Conservation (phyloP, 2,329 filamentous ascomycete genomes). For the Apiospora malaysiana region DNA sequence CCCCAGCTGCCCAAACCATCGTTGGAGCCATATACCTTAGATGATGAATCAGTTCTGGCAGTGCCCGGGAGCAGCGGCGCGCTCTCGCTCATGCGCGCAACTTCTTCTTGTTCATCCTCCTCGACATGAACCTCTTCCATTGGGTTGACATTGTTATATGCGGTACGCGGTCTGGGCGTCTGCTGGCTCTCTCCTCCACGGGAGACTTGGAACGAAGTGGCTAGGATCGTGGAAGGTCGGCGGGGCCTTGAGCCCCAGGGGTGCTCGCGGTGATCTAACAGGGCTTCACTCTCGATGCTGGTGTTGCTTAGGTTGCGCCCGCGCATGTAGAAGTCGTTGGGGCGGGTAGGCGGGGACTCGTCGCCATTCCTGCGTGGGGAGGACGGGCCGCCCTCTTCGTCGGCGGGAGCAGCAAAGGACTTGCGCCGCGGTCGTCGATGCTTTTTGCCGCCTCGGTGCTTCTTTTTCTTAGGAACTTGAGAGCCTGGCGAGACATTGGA, state of each 20-base stretch:
- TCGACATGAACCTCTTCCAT: slow-evolving; percentile 41
- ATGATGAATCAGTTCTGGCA: slow-evolving; percentile 40
- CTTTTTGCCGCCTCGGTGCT: slow-evolving; percentile 73
- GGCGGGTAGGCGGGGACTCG: background rate
- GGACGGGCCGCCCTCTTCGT: slow-evolving; percentile 51
- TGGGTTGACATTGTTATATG: background rate
- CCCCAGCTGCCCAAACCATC: slow-evolving; percentile 36
- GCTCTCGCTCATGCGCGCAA: slow-evolving; percentile 53
- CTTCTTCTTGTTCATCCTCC: slow-evolving; percentile 58
- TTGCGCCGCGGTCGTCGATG: slow-evolving; percentile 78
- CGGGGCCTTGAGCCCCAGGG: slow-evolving; percentile 62
- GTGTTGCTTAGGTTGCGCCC: slow-evolving; percentile 74
- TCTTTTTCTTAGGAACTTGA: slow-evolving; percentile 66
- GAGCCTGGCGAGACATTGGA: slow-evolving; percentile 25
- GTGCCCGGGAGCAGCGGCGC: slow-evolving; percentile 58
- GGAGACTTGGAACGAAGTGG: slow-evolving; percentile 41
- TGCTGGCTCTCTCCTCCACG: background rate
- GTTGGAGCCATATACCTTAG: slow-evolving; percentile 49
- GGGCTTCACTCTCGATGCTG: slow-evolving; percentile 85
- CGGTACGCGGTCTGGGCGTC: slow-evolving; percentile 18
- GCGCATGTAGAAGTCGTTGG: slow-evolving; percentile 52
- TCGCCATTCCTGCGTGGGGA: slow-evolving; percentile 39
- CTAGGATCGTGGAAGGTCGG: slow-evolving; percentile 56
- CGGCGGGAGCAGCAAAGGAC: slow-evolving; percentile 74
- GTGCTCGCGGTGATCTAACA: slow-evolving; percentile 75